phyloP scores from a whole-genome alignment of 306 rosid species.

The Lotus japonicus region DNA sequence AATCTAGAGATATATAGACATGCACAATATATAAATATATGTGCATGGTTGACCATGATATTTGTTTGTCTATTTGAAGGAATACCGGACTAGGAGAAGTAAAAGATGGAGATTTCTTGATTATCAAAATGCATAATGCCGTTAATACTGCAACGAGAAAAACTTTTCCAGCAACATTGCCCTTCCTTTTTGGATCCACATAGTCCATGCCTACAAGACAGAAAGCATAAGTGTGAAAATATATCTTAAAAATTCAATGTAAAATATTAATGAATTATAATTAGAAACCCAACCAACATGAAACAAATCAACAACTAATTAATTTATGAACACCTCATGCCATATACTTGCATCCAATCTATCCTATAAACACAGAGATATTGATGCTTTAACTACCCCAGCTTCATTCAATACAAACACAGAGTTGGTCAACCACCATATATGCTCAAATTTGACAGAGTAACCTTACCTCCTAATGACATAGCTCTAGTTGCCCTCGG shows the following conservation, averaged over 20 bases:
- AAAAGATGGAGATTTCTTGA: conserved; percentile 77
- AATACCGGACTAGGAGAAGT: conserved; percentile 69
- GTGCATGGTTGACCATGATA: not conserved
- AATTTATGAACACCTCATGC: not conserved
- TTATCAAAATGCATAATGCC: conserved; percentile 67
- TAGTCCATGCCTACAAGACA: conserved; percentile 72
- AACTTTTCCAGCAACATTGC: conserved; percentile 60
- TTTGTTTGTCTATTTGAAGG: not conserved
- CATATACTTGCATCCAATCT: conserved; percentile 1
- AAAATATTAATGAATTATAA: not conserved
- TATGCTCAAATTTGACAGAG: not conserved
- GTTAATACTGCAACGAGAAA: conserved; percentile 69
- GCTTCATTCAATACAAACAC: not conserved
- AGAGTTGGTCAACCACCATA: not conserved
- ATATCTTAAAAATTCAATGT: not conserved
- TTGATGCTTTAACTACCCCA: not conserved
- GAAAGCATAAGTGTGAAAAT: not conserved
- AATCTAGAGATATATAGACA: not conserved
- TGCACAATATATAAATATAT: not conserved
- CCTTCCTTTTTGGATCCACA: conserved; percentile 76
- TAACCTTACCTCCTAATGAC: conserved; percentile 77
- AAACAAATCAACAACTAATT: conserved; percentile 3
- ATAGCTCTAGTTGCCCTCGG: conserved; percentile 61
- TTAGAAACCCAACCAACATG: not conserved
- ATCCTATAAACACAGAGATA: too few relatives aligned